Evolutionary conservation across 176 grass and related monocot genomes (phyloP), one percentile per base, ranked within the genome.

Genomic region (Oryza longistaminata): DNA sequence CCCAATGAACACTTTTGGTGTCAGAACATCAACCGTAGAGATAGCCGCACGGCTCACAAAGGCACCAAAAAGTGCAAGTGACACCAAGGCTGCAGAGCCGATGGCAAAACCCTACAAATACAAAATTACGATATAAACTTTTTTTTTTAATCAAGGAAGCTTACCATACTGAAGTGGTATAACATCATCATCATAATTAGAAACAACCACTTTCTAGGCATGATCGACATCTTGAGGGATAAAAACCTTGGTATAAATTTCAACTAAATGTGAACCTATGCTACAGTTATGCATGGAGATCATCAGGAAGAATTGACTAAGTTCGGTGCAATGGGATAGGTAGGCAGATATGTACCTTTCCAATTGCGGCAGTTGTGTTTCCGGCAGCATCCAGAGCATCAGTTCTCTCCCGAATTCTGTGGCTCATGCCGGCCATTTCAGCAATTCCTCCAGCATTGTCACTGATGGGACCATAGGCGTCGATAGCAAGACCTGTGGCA

Each of bases 1-100:
- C 16, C 93, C 93, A 40, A 95, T 95, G 88, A 95, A 95, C 17
- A 95, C 93, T 85, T 95, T 95, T 49, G 93, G 93, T 17, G 93
- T 93, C 43, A 96, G 85, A 61, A 96, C 94, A 81, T 96, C 94
- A 40, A 96, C 94, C 0, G 88, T 89, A n/a, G 88, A 77, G 26
- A 96, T 93, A 49, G 72, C 86, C 17, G 94, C 91, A 53, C 94
- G 91, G 81, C 94, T 93, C 50, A 96, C 94, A 66, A 96, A 96
- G 42, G 94, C 94, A 64, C 94, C 94, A 5, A 96, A 96, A 64
- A 96, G 91, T 62, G 94, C 91, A 76, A 96, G 94, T 40, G 94
- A 96, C 29, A 96, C 94, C 53, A 96, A 90, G 52, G 91, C 94
- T 76, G 88, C 94, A 44, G 94, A 96, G 66, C 94, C 94, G 77